Evolutionary conservation across 140 eudicot genomes (phyloP), one percentile per base, ranked within the genome.

Genomic region (Cichorium intybus): DNA sequence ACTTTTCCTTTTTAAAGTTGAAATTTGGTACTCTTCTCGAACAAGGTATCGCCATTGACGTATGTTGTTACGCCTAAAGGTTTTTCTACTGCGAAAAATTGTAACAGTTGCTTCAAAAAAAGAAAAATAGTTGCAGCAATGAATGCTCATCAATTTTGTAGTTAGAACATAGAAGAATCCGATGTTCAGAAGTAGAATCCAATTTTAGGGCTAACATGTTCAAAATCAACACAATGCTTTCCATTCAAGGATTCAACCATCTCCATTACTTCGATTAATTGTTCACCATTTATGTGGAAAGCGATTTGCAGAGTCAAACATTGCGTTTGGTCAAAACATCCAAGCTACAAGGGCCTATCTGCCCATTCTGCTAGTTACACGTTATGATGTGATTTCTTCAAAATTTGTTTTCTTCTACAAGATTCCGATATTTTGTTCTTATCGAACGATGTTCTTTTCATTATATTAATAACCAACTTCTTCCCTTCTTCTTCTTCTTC

Each of bases 41-140:
- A 60, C 62, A 47, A 27, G n/a, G 7, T 6, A 34, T 60, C 62
- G 11, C 54, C 69, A 71, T 71, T 71, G 76, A 18, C 18, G 34
- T 37, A 11, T 1, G 21, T 10, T 56, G 33, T 56, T 28, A 28
- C 24, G 18, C 31, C 18, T 7, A 29, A 65, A 31, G 37, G n/a
- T 20, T 29, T 27, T 26, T 31, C 22, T 17, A 8, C 21, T 49
- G 14, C 2, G 12, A 8, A 35, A 35, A 35, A 35, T 49, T n/a
- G n/a, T n/a, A n/a, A n/a, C n/a, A n/a, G n/a, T n/a, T n/a, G n/a
- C n/a, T n/a, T n/a, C n/a, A n/a, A n/a, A n/a, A n/a, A n/a, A n/a
- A n/a, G n/a, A 47, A 28, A 64, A 64, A 48, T 8, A 45, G 60
- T 33, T 22, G 2, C 51, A 65, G n/a, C 23, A 24, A 65, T 34